Conservation (phyloP, 2,329 filamentous ascomycete species). For the Trichophaea hybrida region DNA sequence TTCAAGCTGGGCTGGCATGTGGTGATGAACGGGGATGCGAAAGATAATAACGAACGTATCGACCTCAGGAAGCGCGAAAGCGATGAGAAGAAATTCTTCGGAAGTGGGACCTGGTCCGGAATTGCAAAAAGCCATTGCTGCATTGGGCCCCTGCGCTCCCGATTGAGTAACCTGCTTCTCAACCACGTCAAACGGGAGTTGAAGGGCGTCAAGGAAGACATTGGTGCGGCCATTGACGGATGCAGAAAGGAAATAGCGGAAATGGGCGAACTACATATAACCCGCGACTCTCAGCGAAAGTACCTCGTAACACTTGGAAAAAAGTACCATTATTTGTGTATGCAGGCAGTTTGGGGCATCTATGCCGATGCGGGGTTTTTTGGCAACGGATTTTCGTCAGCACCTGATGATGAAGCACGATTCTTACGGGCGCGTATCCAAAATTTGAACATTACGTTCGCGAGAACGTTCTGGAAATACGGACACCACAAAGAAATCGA, state of each 20-base stretch:
- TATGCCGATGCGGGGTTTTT: background rate
- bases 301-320: background rate
- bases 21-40: background rate
- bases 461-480: background rate
- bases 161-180: slow-evolving; percentile 34
- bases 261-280: background rate
- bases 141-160: slow-evolving; percentile 31
- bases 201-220: slow-evolving; percentile 1
- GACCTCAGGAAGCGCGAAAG: slow-evolving; percentile 29
- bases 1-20: slow-evolving; percentile 37
- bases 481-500: background rate
- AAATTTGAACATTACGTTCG: background rate
- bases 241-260: background rate
- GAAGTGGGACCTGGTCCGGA: slow-evolving; percentile 14
- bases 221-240: background rate
- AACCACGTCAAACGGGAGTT: slow-evolving; percentile 35
- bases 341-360: background rate
- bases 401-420: background rate
- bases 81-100: slow-evolving; percentile 24
- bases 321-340: background rate
- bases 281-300: background rate
- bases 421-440: background rate
- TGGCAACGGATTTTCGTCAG: background rate
- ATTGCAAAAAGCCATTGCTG: slow-evolving; percentile 29
- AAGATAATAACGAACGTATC: slow-evolving; percentile 33